A percentile compares a stretch with the other conserved stretches of the same genome.
Conservation (phyloP, 495 filamentous ascomycete species). For the Staphylotrichum longicolle region DNA sequence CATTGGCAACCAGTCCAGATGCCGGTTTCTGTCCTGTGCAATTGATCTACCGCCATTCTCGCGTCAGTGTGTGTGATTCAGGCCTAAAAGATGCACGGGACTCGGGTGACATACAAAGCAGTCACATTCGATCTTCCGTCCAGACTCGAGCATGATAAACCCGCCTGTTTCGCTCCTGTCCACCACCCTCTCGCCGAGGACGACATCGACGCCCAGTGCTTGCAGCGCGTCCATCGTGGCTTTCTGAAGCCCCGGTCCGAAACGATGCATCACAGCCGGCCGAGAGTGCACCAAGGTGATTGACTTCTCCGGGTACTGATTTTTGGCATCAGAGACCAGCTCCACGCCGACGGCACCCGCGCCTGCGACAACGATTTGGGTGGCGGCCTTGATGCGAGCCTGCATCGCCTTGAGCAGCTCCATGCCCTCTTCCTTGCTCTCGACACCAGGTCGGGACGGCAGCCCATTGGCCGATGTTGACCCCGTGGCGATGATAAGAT, state of each 20-base stretch:
- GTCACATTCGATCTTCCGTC: constrained; percentile 30
- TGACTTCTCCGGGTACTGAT: constrained; percentile 55
- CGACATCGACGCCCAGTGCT: constrained; percentile 43
- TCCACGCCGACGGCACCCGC: constrained; percentile 62
- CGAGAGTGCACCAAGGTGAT: constrained; percentile 59
- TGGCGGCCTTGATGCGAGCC: constrained; percentile 34
- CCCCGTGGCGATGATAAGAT: constrained; percentile 56
- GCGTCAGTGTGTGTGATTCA: background rate
- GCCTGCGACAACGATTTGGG: constrained; percentile 54
- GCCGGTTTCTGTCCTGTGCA: constrained; percentile 34
- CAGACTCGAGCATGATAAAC: constrained; percentile 27
- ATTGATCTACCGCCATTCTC: constrained; percentile 26
- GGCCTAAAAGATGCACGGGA: background rate
- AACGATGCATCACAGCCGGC: constrained; percentile 51
- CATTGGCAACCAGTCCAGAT: constrained; percentile 22
- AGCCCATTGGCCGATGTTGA: constrained; percentile 43
- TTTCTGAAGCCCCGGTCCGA: constrained; percentile 51
- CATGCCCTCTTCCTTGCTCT: constrained; percentile 46
- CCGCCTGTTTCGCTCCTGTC: constrained; percentile 14
- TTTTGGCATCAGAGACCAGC: constrained; percentile 56
- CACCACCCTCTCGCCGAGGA: constrained; percentile 39
- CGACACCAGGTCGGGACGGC: constrained; percentile 51
- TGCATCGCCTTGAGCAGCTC: constrained; percentile 44
- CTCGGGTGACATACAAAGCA: constrained; percentile 27
- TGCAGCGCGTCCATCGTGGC: constrained; percentile 40